These are phyloP conservation scores for Torulaspora globosa DNA, from an alignment of 1,139 yeast genomes.

Conservation along the genomic window DNA sequence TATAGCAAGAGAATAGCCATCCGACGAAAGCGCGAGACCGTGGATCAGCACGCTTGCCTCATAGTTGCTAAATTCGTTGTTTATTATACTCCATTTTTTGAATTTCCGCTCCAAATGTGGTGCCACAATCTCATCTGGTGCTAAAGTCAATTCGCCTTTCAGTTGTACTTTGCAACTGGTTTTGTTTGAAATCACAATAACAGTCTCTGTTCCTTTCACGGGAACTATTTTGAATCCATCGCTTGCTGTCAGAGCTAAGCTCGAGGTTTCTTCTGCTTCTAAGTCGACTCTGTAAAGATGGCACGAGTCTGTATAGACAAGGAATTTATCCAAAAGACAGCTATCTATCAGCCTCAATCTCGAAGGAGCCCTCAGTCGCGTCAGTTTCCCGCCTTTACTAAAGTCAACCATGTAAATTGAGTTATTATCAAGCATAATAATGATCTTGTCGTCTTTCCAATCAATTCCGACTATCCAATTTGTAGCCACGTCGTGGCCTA, in stretches of 20 bases:
- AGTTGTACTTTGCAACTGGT: constrained; percentile 20
- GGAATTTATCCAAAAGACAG: constrained; percentile 14
- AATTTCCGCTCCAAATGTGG: constrained; percentile 32
- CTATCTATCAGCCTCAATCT: constrained; percentile 27
- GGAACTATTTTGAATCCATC: constrained; percentile 28
- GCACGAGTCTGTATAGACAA: constrained; percentile 23
- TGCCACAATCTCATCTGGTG: constrained; percentile 25
- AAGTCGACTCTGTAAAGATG: constrained; percentile 18
- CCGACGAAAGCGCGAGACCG: constrained; percentile 36
- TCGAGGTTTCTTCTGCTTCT: not conserved
- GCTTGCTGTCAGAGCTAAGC: constrained; percentile 17
- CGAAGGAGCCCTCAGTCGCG: constrained; percentile 15
- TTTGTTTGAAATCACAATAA: constrained; percentile 26
- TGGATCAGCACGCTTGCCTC: constrained; percentile 28
- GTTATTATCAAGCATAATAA: constrained; percentile 13
- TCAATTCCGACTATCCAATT: constrained; percentile 27
- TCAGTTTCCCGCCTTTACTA: not conserved
- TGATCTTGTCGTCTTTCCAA: constrained; percentile 20
- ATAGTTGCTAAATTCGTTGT: constrained; percentile 32
- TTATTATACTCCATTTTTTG: constrained; percentile 30
- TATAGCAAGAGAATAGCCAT: constrained; percentile 36
- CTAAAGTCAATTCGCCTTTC: constrained; percentile 11
- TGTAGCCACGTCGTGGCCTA: constrained; percentile 2
- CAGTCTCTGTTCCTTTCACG: constrained; percentile 16
- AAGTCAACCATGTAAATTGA: constrained; percentile 7